These are phyloP conservation scores for Stachybotrys echinatus DNA, from an alignment of 2,329 filamentous ascomycete species.

Conservation along the genomic window DNA sequence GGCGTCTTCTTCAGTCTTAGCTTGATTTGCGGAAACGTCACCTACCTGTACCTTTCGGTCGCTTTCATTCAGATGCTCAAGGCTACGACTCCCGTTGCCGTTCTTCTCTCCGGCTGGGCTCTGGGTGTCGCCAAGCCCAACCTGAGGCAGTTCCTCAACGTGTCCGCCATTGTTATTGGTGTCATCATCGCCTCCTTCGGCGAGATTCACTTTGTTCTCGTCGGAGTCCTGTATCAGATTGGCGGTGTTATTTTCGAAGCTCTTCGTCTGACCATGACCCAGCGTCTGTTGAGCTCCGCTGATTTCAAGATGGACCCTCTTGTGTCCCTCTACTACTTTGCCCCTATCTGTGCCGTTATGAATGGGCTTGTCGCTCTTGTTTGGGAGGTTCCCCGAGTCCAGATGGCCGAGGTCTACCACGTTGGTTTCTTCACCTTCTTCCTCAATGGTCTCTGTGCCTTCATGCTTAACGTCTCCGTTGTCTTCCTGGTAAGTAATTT, in stretches of 20 bases:
- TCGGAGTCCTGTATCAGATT: conserved; percentile 74
- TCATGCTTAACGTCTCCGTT: conserved; percentile 78
- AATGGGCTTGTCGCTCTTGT: conserved; percentile 69
- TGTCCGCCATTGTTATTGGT: conserved; percentile 90
- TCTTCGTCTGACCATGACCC: conserved; percentile 76
- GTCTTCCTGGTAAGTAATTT: conserved; percentile 77
- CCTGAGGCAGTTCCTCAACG: conserved; percentile 83
- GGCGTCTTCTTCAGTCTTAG: conserved; percentile 94
- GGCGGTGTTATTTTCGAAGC: conserved; percentile 78
- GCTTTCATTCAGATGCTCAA: conserved; percentile 99
- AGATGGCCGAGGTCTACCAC: conserved; percentile 64
- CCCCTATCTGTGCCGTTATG: conserved; percentile 77
- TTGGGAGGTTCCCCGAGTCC: conserved; percentile 67
- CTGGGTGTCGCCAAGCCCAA: conserved; percentile 81
- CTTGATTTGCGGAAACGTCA: conserved; percentile 93
- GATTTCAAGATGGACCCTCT: conserved; percentile 92
- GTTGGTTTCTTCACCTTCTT: conserved; percentile 70
- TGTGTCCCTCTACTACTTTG: conserved; percentile 87
- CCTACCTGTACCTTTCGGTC: conserved; percentile 91
- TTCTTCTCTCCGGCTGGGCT: conserved; percentile 83
- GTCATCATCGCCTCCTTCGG: conserved; percentile 92
- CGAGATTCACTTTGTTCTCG: conserved; percentile 87
- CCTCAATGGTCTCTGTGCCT: conserved; percentile 72
- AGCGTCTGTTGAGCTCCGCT: conserved; percentile 72
- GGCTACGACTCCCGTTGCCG: conserved; percentile 92